A percentile compares a stretch with the other conserved stretches of the same genome.
Evolutionary conservation across 192 early-diverging fungal species (phyloP).

Genomic region (Coemansia sp.): DNA sequence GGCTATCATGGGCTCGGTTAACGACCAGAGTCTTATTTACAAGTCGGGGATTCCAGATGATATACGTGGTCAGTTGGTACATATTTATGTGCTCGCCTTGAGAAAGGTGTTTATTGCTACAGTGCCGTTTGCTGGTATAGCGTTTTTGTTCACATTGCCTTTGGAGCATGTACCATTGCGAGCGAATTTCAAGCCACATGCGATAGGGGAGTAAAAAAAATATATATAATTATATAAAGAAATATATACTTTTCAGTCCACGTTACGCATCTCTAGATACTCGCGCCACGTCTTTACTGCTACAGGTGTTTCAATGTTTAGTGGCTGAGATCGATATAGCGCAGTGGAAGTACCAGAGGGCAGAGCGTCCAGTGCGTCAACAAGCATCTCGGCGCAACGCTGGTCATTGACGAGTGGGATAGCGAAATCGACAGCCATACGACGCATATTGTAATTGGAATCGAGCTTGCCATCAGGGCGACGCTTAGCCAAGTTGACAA

Average conservation of each 20-base stretch:
- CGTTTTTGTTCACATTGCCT: slow-evolving; percentile 58
- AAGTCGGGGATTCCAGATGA: slow-evolving; percentile 39
- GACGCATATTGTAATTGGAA: slow-evolving; percentile 80
- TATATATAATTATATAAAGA: background rate
- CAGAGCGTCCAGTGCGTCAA: slow-evolving; percentile 76
- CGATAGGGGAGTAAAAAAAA: slow-evolving; percentile 3
- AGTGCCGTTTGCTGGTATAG: slow-evolving; percentile 57
- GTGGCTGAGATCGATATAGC: slow-evolving; percentile 25
- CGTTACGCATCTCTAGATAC: slow-evolving; percentile 64
- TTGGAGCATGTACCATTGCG: slow-evolving; percentile 55
- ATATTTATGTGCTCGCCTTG: slow-evolving; percentile 62
- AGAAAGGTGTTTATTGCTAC: slow-evolving; percentile 61
- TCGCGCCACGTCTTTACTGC: slow-evolving; percentile 74
- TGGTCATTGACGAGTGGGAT: slow-evolving; percentile 95
- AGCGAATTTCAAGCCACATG: slow-evolving; percentile 4
- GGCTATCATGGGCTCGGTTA: slow-evolving; percentile 19
- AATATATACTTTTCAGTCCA: background rate
- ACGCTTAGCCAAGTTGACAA: slow-evolving; percentile 72
- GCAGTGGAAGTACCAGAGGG: slow-evolving; percentile 46
- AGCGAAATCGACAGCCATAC: slow-evolving; percentile 96
- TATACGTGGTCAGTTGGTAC: slow-evolving; percentile 28
- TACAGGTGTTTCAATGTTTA: slow-evolving; percentile 59
- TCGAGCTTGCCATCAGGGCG: slow-evolving; percentile 64
- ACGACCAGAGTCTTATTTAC: slow-evolving; percentile 48
- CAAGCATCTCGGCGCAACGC: slow-evolving; percentile 92